Base-by-base conservation (phyloP, 805 yeast genomes). In the Wickerhamiella alocasiicola region DNA sequence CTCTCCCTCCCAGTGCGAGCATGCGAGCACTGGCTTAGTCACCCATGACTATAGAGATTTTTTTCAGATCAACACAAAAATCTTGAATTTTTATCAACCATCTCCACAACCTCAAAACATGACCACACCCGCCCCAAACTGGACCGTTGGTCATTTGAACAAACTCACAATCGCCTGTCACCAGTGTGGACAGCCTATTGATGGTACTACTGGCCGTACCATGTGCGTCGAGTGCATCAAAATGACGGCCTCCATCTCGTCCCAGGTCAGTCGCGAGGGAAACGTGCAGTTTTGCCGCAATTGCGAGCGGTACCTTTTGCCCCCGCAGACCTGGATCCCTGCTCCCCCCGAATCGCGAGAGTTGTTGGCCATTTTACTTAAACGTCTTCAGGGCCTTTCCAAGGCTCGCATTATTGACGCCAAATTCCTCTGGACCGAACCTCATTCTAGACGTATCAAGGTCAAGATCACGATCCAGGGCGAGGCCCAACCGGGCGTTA, bases 191-290 rank as follows among this genome's bases (percentile, higher is more conserved):
- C 83, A 81, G 43, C 96, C 97, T 32, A 83, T 91, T 74, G 97
- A 91, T 58, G 97, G 97, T 32, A 83, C 96, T 18, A 49, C 49
- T 15, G 96, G 96, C 19, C 65, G 87, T 43, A 94, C 85, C 20
- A 84, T 88, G 94, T 91, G 98, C 66, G 78, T 82, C 68, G 97
- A 91, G 63, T 91, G 99, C 74, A 82, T 91, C 58, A 83, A 84
- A 61, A 66, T 88, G 55, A 84, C 84, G 2, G 91, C 84, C 44
- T 96, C 88, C 60, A 84, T 91, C 52, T 85, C 98, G 2, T 84
- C 79, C 50, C 95, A 94, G 11, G 78, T 81, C 42, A 96, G 96
- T 39, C 74, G 96, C 61, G 97, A 91, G 59, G 81, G 84, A 50
- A 50, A 53, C 13, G 67, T 91, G 36, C 82, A 93, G 21, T 91